Conservation (phyloP, 768 basidiomycete genomes). For the Termitomyces sp. region DNA sequence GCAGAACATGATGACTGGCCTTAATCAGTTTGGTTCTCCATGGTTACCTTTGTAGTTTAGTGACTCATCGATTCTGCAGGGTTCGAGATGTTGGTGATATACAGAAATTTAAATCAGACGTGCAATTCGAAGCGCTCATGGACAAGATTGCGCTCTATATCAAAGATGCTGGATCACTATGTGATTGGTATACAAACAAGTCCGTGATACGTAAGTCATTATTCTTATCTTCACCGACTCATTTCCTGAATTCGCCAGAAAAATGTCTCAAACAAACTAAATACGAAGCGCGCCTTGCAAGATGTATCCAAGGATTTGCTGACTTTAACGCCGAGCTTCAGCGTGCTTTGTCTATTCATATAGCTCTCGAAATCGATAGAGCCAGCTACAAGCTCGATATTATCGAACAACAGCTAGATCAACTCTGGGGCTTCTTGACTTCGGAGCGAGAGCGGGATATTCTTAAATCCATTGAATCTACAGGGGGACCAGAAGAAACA, state of each 20-base stretch:
- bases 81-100: neutral
- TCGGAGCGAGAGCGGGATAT: neutral
- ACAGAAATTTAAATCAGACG: neutral
- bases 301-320: neutral
- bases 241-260: too few relatives aligned
- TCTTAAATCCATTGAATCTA: neutral
- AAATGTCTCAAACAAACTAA: neutral
- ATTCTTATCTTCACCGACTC: too few relatives aligned
- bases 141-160: neutral
- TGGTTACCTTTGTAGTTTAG: neutral
- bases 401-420: neutral
- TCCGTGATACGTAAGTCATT: neutral
- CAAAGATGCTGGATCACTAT: too few relatives aligned
- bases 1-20: too few relatives aligned
- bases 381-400: neutral
- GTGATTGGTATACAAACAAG: neutral
- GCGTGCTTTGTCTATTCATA: neutral
- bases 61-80: neutral
- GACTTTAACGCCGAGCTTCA: too few relatives aligned
- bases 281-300: neutral
- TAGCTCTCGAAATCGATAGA: neutral
- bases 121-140: neutral
- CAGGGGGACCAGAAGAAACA: neutral
- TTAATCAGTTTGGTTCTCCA: too few relatives aligned
- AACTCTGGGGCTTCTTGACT: neutral